A percentile compares a stretch with the other conserved stretches of the same genome.
Conservation (phyloP, 495 filamentous ascomycete genomes). For the Amorphotheca resinae region DNA sequence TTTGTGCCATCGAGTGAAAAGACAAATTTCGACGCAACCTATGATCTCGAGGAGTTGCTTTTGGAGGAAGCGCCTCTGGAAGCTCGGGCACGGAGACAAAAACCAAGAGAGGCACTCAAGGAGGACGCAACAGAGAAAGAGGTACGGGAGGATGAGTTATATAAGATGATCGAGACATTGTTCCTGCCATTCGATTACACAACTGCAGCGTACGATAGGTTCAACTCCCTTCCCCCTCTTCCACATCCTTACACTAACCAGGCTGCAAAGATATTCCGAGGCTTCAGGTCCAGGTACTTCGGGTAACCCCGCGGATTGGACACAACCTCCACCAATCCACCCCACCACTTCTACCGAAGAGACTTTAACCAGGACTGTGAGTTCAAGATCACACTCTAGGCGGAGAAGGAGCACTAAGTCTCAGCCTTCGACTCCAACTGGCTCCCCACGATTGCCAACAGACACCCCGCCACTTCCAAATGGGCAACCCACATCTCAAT, state of each 20-base stretch:
- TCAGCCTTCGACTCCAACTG: constrained; percentile 10
- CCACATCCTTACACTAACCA: constrained; percentile 9
- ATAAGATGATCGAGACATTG: constrained; percentile 85
- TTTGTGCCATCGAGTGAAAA: constrained; percentile 92
- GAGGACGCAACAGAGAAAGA: constrained; percentile 94
- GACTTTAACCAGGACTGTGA: constrained; percentile 15
- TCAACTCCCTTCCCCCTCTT: constrained; percentile 13
- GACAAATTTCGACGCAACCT: constrained; percentile 98
- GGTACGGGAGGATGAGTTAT: constrained; percentile 85
- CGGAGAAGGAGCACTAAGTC: constrained; percentile 13
- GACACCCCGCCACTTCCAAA: background rate
- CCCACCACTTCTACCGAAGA: constrained; percentile 9
- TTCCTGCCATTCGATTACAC: constrained; percentile 98
- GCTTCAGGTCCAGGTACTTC: constrained; percentile 18
- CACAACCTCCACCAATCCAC: constrained; percentile 19
- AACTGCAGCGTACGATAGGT: constrained; percentile 52
- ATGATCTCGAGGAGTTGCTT: constrained; percentile 88
- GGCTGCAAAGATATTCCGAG: constrained; percentile 20
- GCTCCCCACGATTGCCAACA: constrained; percentile 14
- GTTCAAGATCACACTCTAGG: constrained; percentile 20
- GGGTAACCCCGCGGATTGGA: constrained; percentile 7
- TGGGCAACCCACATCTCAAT: constrained; percentile 9
- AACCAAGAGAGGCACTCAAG: constrained; percentile 79
- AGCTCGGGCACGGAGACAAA: constrained; percentile 81
- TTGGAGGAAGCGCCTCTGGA: constrained; percentile 93